Evolutionary conservation across 352 stramenopile genomes (phyloP), one percentile per base, ranked within the genome.

Genomic region (Sclerospora graminicola): DNA sequence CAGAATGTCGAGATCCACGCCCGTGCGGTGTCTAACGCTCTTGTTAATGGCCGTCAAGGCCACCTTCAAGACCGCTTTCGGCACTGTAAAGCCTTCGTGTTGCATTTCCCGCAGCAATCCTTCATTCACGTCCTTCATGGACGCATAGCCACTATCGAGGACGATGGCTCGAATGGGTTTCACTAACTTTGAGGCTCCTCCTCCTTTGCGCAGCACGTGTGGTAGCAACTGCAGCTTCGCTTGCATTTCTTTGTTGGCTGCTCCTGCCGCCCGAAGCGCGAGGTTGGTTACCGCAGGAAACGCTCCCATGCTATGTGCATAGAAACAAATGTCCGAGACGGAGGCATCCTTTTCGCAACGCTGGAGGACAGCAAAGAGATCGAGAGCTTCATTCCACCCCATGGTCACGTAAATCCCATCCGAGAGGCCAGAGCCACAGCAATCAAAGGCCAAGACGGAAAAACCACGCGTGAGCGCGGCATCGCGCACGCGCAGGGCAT

Each of bases 331-430:
- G 7, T 73, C 60, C 20, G 60, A 59, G 15, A 90, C 73, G 18
- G 45, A 66, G 2, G 33, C 26, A 42, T 86, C 59, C 8, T 46
- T 31, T 20, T 88, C 73, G 0, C 90, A 30, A 6, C 62, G 63
- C 51, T 85, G 54, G 35, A 91, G 55, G 30, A 94, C 75, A 20
- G 62, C 62, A 29, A 84, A 60, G 41, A 94, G 48, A 44, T 94
- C 82, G 33, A 71, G 55, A 11, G 65, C 58, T 41, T 91, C 82
- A 54, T 88, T 88, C 75, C 75, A 91, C 29, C 82, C 82, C 66
- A 89, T 84, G 4, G 79, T 94, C 45, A 94, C 79, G 54, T 87
- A 91, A 29, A 88, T 66, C 23, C 79, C 82, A 43, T 90, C 82
- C 18, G 70, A 87, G 9, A 73, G 47, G 0, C 79, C 82, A 4